Base-by-base conservation (phyloP, 2,329 filamentous ascomycete genomes). In the Trichoderma guizhouense region DNA sequence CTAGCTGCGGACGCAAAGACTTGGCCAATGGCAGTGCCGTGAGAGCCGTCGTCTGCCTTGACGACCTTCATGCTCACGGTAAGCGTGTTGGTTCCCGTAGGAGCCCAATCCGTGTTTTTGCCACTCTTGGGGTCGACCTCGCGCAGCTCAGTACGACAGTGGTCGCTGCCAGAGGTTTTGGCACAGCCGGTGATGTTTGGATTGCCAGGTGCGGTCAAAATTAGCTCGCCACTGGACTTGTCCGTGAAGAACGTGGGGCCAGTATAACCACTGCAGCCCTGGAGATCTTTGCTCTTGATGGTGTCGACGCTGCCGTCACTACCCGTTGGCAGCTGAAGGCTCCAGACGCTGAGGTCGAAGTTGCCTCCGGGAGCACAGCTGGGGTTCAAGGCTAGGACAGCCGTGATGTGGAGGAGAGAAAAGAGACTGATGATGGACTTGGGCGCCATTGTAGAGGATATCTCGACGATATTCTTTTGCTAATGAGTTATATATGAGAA, bases 121-220 rank as follows among this genome's bases (percentile, higher is more conserved):
- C 82, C 79, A 65, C 72, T 77, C 5, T 66, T 77, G 3, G 80
- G 80, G 18, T 67, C 73, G 14, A 73, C 72, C 75, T 84, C 83
- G 14, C 82, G 81, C 7, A 84, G 76, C 74, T 84, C 83, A 12
- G 81, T 83, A 28, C 82, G 82, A 74, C 83, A 84, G 73, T 84
- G 82, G 63, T 80, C 72, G 75, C 81, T 82, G 74, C 82, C 79
- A 0, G 78, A 72, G 1, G 83, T 84, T 7, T 79, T 83, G 7
- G 82, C 81, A 72, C 82, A 84, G 12, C 75, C 76, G 1, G 80
- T 75, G 30, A 72, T 74, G 26, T 73, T 72, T 1, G 78, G 76
- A 8, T 79, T 80, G 8, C 82, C 81, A 1, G 82, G 81, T 3
- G 83, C 82, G 74, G 80, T 82, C 76, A 83, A 79, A 24, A 83